Base-by-base conservation (phyloP, 2,329 filamentous ascomycete species). In the Remersonia thermophila region DNA sequence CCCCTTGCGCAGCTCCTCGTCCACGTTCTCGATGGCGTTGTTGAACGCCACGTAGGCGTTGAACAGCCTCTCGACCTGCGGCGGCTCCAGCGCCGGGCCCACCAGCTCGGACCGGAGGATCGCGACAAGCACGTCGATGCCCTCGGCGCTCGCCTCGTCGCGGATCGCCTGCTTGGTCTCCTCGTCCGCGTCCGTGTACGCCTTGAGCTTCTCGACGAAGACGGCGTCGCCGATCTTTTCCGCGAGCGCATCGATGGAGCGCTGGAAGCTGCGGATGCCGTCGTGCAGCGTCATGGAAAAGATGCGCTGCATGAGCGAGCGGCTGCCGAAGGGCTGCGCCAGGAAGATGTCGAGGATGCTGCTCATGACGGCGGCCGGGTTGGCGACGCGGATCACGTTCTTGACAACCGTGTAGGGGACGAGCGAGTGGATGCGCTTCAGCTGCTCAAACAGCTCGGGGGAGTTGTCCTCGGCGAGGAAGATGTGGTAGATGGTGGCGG, bases 381-480 rank as follows among this genome's bases (percentile, higher is more conserved):
- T 98, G 15, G 91, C 86, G 48, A 96, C 85, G 38, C 89, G 78
- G 51, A 98, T 96, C 32, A 94, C 85, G 54, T 96, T 95, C 65
- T 98, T 98, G 55, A 98, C 69, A 33, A 95, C 67, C 1, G 80
- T 81, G 55, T 98, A 98, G 0, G 91, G 91, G 30, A 98, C 81
- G 38, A 96, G 71, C 1, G 87, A 94, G 55, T 98, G 91, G 35
- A 96, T 95, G 42, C 83, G 77, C 61, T 89, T 94, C 4, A 83
- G 79, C 58, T 98, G 91, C 0, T 86, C 85, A 56, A 96, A 96
- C 20, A 98, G 61, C 54, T 98, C 91, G 1, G 91, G 87, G 0
- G 89, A 95, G 58, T 98, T 98, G 61, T 98, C 91, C 57, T 98
- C 91, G 5, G 91, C 91, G 30, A 98, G 70, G 67, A 98, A 98